A percentile compares a stretch with the other conserved stretches of the same genome.
phyloP scores from a whole-genome alignment of 2,329 filamentous ascomycete genomes.

The Metarhizium robertsii region DNA sequence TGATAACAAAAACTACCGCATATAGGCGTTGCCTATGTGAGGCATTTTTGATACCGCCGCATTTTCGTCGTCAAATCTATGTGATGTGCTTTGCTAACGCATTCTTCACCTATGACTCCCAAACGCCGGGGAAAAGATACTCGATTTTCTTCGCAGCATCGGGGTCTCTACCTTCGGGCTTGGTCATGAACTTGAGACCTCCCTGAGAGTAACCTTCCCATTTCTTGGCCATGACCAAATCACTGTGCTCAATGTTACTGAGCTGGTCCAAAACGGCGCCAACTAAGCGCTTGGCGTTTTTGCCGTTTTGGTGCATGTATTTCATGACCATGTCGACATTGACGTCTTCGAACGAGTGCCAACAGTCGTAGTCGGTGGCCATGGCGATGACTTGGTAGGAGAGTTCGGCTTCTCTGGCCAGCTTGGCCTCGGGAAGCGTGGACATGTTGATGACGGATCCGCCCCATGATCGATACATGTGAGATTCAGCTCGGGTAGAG shows the following conservation, averaged over 20 bases:
- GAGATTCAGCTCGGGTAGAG: conserved; percentile 88
- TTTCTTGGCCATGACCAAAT: conserved; percentile 73
- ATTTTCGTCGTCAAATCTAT: background rate
- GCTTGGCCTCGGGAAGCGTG: conserved; percentile 86
- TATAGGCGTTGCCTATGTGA: background rate
- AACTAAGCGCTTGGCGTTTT: conserved; percentile 79
- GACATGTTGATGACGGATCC: conserved; percentile 98
- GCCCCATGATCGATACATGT: conserved; percentile 91
- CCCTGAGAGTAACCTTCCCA: conserved; percentile 68
- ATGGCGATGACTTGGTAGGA: conserved; percentile 98
- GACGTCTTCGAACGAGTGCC: conserved; percentile 75
- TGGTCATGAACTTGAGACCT: conserved; percentile 74
- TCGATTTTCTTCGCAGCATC: conserved; percentile 72
- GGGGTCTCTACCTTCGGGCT: conserved; percentile 60
- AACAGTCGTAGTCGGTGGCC: conserved; percentile 99
- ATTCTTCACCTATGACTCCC: conserved; percentile 25
- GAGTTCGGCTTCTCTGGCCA: conserved; percentile 92
- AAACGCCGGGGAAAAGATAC: conserved; percentile 84
- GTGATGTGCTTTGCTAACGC: background rate
- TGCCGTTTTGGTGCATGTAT: conserved; percentile 87
- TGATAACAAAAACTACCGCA: too few relatives aligned
- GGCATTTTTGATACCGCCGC: background rate
- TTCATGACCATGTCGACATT: conserved; percentile 96
- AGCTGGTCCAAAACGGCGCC: conserved; percentile 82
- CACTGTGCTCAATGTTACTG: conserved; percentile 63